These are phyloP conservation scores for Annulohypoxylon bovei DNA, from an alignment of 495 filamentous ascomycete species.

Conservation along the genomic window DNA sequence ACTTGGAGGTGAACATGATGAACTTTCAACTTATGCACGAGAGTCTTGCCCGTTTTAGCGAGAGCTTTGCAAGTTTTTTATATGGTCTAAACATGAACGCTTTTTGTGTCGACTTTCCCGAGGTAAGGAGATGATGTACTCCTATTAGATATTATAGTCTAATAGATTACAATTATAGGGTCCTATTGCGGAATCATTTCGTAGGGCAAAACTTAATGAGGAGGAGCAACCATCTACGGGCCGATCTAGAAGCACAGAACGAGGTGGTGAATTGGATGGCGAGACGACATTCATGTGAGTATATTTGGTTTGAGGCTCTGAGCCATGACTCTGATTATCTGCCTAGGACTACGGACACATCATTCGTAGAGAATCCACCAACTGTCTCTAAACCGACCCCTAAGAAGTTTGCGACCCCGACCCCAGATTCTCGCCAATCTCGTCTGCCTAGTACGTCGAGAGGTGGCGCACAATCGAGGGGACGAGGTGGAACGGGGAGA, in stretches of 20 bases:
- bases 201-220: slow-evolving; percentile 65
- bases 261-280: slow-evolving; percentile 51
- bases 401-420: slow-evolving; percentile 69
- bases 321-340: slow-evolving; percentile 39
- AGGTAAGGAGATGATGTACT: slow-evolving; percentile 62
- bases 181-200: slow-evolving; percentile 73
- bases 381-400: slow-evolving; percentile 72
- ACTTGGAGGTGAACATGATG: slow-evolving; percentile 97
- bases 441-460: slow-evolving; percentile 52
- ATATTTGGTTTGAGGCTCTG: not conserved
- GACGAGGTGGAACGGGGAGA: slow-evolving; percentile 40
- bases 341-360: slow-evolving; percentile 88
- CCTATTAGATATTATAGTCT: not conserved
- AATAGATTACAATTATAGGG: slow-evolving; percentile 43
- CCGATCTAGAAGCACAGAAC: slow-evolving; percentile 45
- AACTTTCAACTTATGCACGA: slow-evolving; percentile 98
- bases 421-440: slow-evolving; percentile 58
- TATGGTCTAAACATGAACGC: slow-evolving; percentile 99
- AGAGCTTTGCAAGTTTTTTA: slow-evolving; percentile 94
- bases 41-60: slow-evolving; percentile 90
- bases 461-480: slow-evolving; percentile 50
- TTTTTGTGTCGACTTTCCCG: slow-evolving; percentile 97
- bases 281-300: slow-evolving; percentile 92
- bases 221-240: slow-evolving; percentile 52
- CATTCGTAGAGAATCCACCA: slow-evolving; percentile 89